Conservation (phyloP, 345 rosid genomes). For the Linum usitatissimum region DNA sequence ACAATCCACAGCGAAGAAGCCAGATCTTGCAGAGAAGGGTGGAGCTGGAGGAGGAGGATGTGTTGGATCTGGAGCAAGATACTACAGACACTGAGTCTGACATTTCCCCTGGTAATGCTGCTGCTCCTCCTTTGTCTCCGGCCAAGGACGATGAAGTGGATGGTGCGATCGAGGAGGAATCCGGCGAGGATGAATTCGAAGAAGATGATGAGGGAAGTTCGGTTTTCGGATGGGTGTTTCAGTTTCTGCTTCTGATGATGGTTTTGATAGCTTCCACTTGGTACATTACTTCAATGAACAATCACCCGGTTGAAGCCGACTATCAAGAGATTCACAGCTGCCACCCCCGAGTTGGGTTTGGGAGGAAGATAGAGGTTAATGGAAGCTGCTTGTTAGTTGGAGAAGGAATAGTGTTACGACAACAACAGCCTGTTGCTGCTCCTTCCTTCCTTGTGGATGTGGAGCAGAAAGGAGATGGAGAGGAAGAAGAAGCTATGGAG, state of each 20-base stretch:
- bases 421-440: neutral
- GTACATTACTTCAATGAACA: neutral
- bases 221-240: neutral
- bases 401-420: neutral
- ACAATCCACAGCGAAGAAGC: neutral
- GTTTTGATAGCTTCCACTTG: neutral
- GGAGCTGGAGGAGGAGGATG: neutral
- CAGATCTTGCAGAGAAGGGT: neutral
- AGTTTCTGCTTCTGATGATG: neutral
- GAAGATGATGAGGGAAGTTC: neutral
- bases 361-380: neutral
- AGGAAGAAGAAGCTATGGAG: neutral
- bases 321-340: neutral
- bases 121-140: too few species aligned
- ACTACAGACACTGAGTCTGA: too few species aligned
- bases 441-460: neutral
- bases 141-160: neutral
- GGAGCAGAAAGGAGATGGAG: neutral
- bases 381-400: neutral
- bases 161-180: neutral
- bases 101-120: too few species aligned
- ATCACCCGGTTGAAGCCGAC: neutral
- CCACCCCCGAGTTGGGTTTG: neutral
- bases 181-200: neutral
- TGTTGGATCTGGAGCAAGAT: neutral